A percentile compares a stretch with the other conserved stretches of the same genome.
Evolutionary conservation across 768 basidiomycete genomes (phyloP).

Genomic region (Auricularia cornea): DNA sequence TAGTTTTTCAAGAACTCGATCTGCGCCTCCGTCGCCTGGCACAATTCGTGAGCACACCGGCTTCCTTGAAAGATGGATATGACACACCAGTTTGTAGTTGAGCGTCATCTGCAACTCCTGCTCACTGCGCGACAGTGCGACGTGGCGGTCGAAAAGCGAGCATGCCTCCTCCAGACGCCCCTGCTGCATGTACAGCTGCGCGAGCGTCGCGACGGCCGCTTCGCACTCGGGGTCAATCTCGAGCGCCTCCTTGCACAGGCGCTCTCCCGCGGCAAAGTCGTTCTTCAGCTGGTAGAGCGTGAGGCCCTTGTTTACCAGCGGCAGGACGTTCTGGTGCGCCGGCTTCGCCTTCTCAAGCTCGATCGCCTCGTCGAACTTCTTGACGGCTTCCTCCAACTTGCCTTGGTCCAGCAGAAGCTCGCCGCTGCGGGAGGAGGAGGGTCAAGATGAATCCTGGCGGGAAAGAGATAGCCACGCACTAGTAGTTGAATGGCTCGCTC

Average conservation of each 20-base stretch:
- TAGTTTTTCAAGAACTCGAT: constrained; percentile 76
- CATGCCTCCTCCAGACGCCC: constrained; percentile 80
- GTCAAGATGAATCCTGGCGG: not conserved
- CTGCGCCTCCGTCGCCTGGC: constrained; percentile 74
- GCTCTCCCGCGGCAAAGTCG: constrained; percentile 73
- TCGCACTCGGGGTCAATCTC: constrained; percentile 89
- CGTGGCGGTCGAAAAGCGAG: constrained; percentile 76
- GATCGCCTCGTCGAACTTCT: constrained; percentile 87
- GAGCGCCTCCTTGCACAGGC: constrained; percentile 81
- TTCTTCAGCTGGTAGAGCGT: constrained; percentile 94
- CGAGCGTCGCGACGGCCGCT: constrained; percentile 90
- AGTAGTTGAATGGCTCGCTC: constrained; percentile 92
- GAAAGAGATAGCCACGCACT: constrained; percentile 42
- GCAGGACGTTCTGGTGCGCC: constrained; percentile 63
- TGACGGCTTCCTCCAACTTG: constrained; percentile 77
- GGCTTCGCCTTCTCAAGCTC: constrained; percentile 78
- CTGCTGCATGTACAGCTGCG: constrained; percentile 88
- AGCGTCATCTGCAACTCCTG: constrained; percentile 48
- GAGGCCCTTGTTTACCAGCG: constrained; percentile 96
- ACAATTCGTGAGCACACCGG: not conserved
- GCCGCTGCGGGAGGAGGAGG: constrained; percentile 46
- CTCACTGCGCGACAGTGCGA: constrained; percentile 82
- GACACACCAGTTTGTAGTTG: constrained; percentile 8
- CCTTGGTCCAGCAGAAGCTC: constrained; percentile 91
- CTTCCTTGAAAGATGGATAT: constrained; percentile 16